A percentile compares a stretch with the other conserved stretches of the same genome.
These are phyloP conservation scores for Pinus taeda DNA, from an alignment of 75 land plant genomes.

Conservation along the genomic window DNA sequence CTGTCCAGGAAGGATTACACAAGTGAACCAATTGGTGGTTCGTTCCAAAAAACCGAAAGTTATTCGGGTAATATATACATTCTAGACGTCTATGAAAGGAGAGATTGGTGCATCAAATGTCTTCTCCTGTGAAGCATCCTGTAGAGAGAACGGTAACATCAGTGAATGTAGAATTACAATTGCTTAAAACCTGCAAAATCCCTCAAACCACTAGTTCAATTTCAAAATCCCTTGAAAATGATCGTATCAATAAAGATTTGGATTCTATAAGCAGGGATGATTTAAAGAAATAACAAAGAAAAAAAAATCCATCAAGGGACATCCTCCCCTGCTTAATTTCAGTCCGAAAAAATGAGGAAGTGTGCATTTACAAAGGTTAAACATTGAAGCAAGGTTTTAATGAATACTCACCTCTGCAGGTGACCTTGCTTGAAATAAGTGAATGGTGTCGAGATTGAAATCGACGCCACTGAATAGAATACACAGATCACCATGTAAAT, in stretches of 20 bases:
- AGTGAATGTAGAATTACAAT: not conserved
- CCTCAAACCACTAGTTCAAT: not conserved
- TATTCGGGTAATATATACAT: not conserved
- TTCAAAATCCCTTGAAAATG: not conserved
- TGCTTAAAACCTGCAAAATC: not conserved
- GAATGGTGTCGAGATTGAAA: constrained; percentile 39
- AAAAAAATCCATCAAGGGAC: not conserved
- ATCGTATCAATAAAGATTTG: no score
- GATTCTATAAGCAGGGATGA: not conserved
- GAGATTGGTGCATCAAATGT: constrained; percentile 1
- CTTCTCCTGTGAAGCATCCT: constrained; percentile 7
- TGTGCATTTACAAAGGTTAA: not conserved
- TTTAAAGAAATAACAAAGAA: not conserved
- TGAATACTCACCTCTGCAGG: constrained; percentile 40
- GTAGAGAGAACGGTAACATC: not conserved
- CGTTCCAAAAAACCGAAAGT: not conserved
- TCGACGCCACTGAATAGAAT: constrained; percentile 37
- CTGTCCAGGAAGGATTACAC: not conserved
- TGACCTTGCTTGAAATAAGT: constrained; percentile 38
- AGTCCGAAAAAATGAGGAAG: not conserved
- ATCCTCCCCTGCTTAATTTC: not conserved
- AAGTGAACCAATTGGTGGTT: not conserved
- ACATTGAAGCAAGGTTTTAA: not conserved
- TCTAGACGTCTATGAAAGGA: constrained; percentile 6
- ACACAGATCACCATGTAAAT: not conserved